Conservation (phyloP, 345 rosid species). For the rapeseed (Brassica napus) region DNA sequence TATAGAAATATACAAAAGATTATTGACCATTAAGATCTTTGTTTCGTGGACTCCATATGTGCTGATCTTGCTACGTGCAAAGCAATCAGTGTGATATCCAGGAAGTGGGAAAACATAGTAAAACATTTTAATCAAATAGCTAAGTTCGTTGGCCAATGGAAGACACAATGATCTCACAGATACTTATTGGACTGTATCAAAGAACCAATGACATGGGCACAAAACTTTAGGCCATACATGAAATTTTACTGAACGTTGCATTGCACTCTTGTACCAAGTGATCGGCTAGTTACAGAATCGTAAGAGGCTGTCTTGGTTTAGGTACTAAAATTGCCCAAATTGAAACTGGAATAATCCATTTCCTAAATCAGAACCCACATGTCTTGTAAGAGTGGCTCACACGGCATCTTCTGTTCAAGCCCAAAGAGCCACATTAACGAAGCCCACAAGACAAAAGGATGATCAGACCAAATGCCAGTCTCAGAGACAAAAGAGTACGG, state of each 20-base stretch:
- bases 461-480: too few relatives aligned
- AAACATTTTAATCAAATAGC: not conserved
- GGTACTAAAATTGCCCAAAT: not conserved
- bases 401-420: too few relatives aligned
- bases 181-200: not conserved
- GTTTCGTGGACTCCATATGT: conserved; percentile 28
- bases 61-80: conserved; percentile 32
- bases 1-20: not conserved
- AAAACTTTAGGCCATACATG: not conserved
- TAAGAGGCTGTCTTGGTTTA: not conserved
- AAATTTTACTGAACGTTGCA: not conserved
- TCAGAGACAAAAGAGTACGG: too few relatives aligned
- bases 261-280: not conserved
- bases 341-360: too few relatives aligned
- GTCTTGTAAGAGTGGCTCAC: too few relatives aligned
- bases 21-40: conserved; percentile 20
- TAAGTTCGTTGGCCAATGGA: not conserved
- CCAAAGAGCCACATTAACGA: too few relatives aligned
- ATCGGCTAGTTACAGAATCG: not conserved
- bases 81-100: conserved; percentile 15
- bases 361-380: too few relatives aligned
- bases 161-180: not conserved
- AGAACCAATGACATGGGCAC: not conserved
- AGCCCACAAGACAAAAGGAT: too few relatives aligned
- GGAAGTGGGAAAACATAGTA: not conserved